These are phyloP conservation scores for Apiospora sp. DNA, from an alignment of 2,329 filamentous ascomycete species.

Conservation along the genomic window DNA sequence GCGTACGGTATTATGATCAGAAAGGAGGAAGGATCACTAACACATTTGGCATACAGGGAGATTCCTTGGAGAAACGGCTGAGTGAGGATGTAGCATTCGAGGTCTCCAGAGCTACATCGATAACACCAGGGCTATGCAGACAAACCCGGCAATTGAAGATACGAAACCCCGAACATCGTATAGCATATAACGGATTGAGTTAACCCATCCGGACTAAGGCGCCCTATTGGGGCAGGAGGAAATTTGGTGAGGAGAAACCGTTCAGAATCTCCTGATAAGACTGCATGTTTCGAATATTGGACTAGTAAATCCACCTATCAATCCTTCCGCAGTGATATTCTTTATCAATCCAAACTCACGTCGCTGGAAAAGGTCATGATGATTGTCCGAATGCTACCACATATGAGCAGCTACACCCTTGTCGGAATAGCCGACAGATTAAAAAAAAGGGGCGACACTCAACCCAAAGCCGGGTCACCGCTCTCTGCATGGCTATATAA, in stretches of 20 bases:
- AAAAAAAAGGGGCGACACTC: neutral
- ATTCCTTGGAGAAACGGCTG: no score
- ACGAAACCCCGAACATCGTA: neutral
- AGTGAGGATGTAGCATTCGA: no score
- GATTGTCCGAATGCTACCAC: neutral
- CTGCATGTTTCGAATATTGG: neutral
- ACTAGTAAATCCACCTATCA: constrained; percentile 5
- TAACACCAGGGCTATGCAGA: neutral
- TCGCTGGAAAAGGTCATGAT: neutral
- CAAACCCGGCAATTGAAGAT: neutral
- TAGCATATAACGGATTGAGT: neutral
- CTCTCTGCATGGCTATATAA: neutral
- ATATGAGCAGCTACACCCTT: neutral
- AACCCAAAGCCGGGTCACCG: neutral
- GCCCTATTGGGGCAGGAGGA: neutral
- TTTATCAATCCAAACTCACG: neutral
- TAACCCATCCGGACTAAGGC: neutral
- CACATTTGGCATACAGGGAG: no score
- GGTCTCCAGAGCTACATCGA: neutral
- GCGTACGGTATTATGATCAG: neutral
- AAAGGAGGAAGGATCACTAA: neutral
- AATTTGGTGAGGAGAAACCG: no score
- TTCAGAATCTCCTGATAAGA: neutral
- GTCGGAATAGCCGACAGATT: neutral
- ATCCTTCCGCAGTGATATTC: neutral